Percentiles rank a stretch among this genome's conserved stretches.
Evolutionary conservation across 2,329 filamentous ascomycete species (phyloP).

Genomic region (Pyrenochaeta sp.): DNA sequence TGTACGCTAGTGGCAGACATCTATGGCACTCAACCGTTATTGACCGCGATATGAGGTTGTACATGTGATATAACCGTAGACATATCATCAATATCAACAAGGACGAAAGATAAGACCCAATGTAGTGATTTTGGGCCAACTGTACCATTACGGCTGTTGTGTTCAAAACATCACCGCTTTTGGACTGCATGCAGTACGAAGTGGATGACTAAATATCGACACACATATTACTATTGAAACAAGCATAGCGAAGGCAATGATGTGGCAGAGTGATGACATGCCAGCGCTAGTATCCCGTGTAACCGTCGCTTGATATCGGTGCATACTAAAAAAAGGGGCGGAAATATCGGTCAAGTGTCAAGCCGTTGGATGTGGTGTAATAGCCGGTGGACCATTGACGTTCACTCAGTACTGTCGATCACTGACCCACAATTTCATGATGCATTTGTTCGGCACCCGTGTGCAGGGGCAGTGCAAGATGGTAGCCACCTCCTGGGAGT

Average conservation of each 20-base stretch:
- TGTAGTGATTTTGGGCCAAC: too few relatives aligned
- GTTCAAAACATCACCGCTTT: background rate
- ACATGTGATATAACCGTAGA: too few relatives aligned
- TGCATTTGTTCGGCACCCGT: background rate
- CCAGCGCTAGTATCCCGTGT: background rate
- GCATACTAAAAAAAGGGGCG: background rate
- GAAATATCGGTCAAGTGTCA: background rate
- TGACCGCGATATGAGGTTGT: background rate
- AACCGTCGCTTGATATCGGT: background rate
- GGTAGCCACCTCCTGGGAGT: background rate
- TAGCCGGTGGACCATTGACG: background rate
- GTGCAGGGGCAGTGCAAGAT: background rate
- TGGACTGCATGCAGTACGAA: too few relatives aligned
- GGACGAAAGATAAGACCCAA: too few relatives aligned
- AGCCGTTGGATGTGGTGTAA: background rate
- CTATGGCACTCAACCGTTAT: background rate
- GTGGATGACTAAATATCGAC: background rate
- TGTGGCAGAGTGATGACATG: background rate
- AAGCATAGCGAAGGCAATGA: background rate
- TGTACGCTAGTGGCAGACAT: background rate
- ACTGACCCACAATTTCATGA: background rate
- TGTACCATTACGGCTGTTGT: too few relatives aligned
- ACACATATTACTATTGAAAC: background rate
- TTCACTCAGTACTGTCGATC: background rate
- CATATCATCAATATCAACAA: too few relatives aligned